Conservation (phyloP, 805 yeast genomes). For the Yamadazyma akitaensis region DNA sequence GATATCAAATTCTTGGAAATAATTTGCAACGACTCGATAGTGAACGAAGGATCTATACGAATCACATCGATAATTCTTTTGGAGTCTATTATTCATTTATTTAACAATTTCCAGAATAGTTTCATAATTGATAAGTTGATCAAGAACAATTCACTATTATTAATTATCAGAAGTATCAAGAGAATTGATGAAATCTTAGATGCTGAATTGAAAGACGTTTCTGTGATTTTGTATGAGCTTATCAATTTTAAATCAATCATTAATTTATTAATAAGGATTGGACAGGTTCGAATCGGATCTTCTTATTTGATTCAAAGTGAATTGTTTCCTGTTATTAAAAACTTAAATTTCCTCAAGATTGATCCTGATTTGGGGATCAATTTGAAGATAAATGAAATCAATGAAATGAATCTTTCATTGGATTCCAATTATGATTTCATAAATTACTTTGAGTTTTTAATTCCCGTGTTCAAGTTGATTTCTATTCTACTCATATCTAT, state of each 20-base stretch:
- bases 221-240: conserved; percentile 61
- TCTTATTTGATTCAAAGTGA: conserved; percentile 71
- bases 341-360: conserved; percentile 53
- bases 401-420: conserved; percentile 39
- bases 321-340: conserved; percentile 57
- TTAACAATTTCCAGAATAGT: conserved; percentile 49
- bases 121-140: conserved; percentile 60
- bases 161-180: conserved; percentile 64
- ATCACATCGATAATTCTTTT: conserved; percentile 73
- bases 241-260: conserved; percentile 73
- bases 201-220: conserved; percentile 4
- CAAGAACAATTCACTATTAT: conserved; percentile 60
- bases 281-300: conserved; percentile 77
- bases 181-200: conserved; percentile 60
- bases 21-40: conserved; percentile 73
- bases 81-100: conserved; percentile 60
- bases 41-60: conserved; percentile 74
- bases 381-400: conserved; percentile 27
- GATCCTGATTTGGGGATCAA: conserved; percentile 82
- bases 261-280: conserved; percentile 67
- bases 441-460: conserved; percentile 56
- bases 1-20: conserved; percentile 59
- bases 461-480: conserved; percentile 72
- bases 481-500: conserved; percentile 65
- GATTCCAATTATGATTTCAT: conserved; percentile 46